Base-by-base conservation (phyloP, 2,329 filamentous ascomycete genomes). In the Paecilomyces niveus region DNA sequence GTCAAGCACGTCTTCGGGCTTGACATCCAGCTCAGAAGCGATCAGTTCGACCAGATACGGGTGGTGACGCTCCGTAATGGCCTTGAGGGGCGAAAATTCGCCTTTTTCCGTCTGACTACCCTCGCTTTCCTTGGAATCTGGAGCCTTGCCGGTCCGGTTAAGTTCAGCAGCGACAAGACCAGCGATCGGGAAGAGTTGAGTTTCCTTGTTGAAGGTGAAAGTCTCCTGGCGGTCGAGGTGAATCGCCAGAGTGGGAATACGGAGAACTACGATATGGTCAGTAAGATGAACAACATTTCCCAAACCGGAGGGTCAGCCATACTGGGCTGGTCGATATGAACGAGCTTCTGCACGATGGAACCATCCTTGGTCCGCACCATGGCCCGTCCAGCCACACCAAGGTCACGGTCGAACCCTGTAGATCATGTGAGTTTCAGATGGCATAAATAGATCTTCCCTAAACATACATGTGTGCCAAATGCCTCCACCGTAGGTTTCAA, bases 151-250 rank as follows among this genome's bases (percentile, higher is more conserved):
- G 24, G 85, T 84, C 64, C 90, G 83, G 78, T 97, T 97, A 59
- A 99, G 82, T 78, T 97, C 92, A 2, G 91, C 90, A 55, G 89
- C 86, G 1, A 90, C 89, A 57, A 99, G 81, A 5, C 94, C 94
- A 22, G 89, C 87, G 69, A 99, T 97, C 4, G 94, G 94, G 70
- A 96, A 95, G 24, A 99, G 79, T 74, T 99, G 93, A 24, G 88
- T 91, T 80, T 99, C 94, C 80, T 97, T 97, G 81, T 97, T 99
- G 70, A 95, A 96, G 58, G 90, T 82, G 69, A 99, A 99, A 62
- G 83, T 90, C 67, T 89, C 83, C 67, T 90, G 86, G 57, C 93
- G 88, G 70, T 97, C 89, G 59, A 99, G 85, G 76, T 99, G 94
- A 64, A 97, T 95, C 33, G 94, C 94, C 63, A 99, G 81, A 3